Base-by-base conservation (phyloP, 164 flowering plant species). In the Vitis vinifera region DNA sequence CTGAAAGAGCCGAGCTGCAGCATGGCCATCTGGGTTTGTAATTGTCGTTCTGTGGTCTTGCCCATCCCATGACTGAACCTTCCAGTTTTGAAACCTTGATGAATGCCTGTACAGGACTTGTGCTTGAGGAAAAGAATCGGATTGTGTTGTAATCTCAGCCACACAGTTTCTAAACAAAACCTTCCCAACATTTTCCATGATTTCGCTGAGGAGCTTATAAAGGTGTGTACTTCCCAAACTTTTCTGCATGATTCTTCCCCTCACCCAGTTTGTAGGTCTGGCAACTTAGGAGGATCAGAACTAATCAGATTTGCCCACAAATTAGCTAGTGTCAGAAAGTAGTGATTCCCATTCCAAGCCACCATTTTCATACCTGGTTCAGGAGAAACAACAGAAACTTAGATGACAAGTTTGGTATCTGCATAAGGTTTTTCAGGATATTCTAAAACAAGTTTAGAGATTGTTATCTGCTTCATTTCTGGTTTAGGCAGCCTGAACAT, bases 251-350 rank as follows among this genome's bases (percentile, higher is more conserved):
- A 37, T 37, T 53, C 44, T 44, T 12, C 30, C 62, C 48, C 69
- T 76, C 69, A 68, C 49, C 69, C 53, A 64, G 27, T 52, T 16
- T 61, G 67, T 10, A 73, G 17, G 62, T 55, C 58, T 47, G 91
- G 84, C 72, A 89, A 72, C 31, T 72, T 68, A 51, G 99, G 97
- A 66, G 91, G 92, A 72, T 86, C 79, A 30, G n/a, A 49, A 62
- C 93, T 87, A 19, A 95, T 70, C 51, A 79, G 76, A 82, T 95
- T 95, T 16, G 86, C 92, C 98, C 98, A 95, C 78, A 93, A 73
- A 78, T 95, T 95, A 13, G 92, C 98, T 8, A 90, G 76, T 2
- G 68, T 76, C 15, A 91, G 73, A 68, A 90, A 89, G 81, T 79
- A 91, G 8, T 78, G 80, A 70, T 84, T 76, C 59, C 85, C 93